These are phyloP conservation scores for Urochloa ruziziensis DNA, from an alignment of 176 grass and related monocot genomes.

Conservation along the genomic window DNA sequence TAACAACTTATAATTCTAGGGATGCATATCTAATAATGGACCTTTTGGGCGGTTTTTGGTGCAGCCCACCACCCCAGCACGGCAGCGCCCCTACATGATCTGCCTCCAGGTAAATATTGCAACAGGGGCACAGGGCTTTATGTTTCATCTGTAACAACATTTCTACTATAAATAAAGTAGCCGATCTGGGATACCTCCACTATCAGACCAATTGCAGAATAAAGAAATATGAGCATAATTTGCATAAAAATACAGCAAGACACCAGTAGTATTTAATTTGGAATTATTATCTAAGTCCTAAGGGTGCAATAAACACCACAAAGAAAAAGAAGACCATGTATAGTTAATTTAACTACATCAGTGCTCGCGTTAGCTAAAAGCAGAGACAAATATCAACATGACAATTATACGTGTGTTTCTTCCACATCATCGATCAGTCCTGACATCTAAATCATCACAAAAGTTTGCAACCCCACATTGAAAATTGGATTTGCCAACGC, in stretches of 20 bases:
- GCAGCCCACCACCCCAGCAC: not conserved
- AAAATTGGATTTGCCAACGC: slow-evolving; percentile 3
- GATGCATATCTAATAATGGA: not conserved
- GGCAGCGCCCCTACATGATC: not conserved
- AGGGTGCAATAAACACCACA: not conserved
- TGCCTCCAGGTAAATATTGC: not conserved
- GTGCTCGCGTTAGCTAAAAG: not conserved
- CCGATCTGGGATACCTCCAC: not conserved
- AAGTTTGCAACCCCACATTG: not conserved
- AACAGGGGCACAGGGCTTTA: not conserved
- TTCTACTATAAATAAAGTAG: not conserved
- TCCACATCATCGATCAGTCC: not conserved
- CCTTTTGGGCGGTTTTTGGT: not conserved
- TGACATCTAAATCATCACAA: not conserved
- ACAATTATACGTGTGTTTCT: not conserved
- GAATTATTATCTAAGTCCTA: not conserved
- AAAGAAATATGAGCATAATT: not conserved
- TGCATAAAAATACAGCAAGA: not conserved
- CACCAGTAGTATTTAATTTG: not conserved
- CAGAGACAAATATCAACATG: not conserved
- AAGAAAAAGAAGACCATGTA: not conserved
- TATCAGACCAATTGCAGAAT: not conserved
- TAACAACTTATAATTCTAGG: not conserved
- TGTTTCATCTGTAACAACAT: not conserved
- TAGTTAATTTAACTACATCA: not conserved